Base-by-base conservation (phyloP, 2,329 filamentous ascomycete species). In the Aspergillus phoenicis region DNA sequence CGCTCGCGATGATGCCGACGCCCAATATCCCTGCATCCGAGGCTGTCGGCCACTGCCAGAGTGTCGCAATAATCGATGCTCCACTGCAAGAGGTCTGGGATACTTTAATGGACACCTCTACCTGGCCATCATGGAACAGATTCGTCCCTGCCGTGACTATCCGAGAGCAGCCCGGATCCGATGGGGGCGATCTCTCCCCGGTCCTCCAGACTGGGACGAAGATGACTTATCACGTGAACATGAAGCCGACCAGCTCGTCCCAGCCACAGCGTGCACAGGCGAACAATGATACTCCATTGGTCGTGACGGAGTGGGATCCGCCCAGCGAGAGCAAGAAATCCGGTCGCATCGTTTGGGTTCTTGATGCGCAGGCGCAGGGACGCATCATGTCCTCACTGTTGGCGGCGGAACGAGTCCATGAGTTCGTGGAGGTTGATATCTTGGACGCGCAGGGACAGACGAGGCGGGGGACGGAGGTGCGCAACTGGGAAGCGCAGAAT, bases 121-220 rank as follows among this genome's bases (percentile, higher is more conserved):
- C 76, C 54, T 83, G 78, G 77, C 73, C 75, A 22, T 66, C 75
- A 51, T 83, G 81, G 81, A 83, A 82, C 64, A 71, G 72, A 6
- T 83, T 82, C 66, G 72, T 80, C 5, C 76, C 80, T 2, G 71
- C 73, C 24, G 79, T 81, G 4, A 76, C 75, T n/a, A 78, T 83
- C 64, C 78, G 73, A 48, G 72, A 75, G 39, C 80, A 82, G 30
- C 73, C 79, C 59, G 38, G 22, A 8, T 45, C 67, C 43, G 47
- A 64, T 4, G 17, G 20, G 61, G 24, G 48, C 8, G 13, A 62
- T 0, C 65, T 67, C 52, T 72, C 71, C 0, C 67, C 70, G 10
- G 53, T 68, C 20, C 69, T 80, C 5, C 75, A 77, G 62, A 57
- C 65, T 1, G 79, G 77, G 17, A 81, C 80, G 2, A 73, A 70